Base-by-base conservation (phyloP, 495 filamentous ascomycete genomes). In the Daldinia childiae region DNA sequence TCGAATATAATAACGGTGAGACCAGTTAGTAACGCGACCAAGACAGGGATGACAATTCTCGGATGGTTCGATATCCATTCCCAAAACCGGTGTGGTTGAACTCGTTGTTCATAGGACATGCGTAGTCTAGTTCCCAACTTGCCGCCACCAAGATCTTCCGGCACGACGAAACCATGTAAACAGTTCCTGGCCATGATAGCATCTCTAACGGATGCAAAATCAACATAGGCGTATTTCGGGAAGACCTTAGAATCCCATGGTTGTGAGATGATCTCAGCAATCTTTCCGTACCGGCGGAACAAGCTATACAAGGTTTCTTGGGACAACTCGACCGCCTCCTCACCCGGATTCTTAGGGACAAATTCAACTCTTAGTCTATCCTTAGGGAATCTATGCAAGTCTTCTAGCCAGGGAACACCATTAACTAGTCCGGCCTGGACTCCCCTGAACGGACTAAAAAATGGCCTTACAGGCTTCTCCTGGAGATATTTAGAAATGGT, bases 381-480 rank as follows among this genome's bases (percentile, higher is more conserved):
- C 62, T 89, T 93, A 3, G 95, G 95, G 24, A 92, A 89, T 9
- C 94, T 89, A 70, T 91, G 91, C 3, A 99, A 82, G 79, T 99
- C 95, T 73, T 99, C 95, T 19, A 98, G 83, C 95, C 95, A 99
- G 0, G 95, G 95, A n/a, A 86, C 86, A 11, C 95, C 95, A 17
- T 86, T 79, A 9, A 99, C 96, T 8, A 91, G 80, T 45, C 87
- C 87, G 5, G 88, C 86, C 36, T 85, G 87, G 60, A 95, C 90
- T 21, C 83, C 79, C n/a, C 87, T 84, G 56, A 96, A 90, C 1
- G 94, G 94, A 66, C 90, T 95, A 82, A 93, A 97, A 90, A 93
- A 94, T 30, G 95, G 95, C 67, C 87, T 91, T 54, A 97, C 88
- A 0, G 88, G 89, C n/a, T 90, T 83, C 55, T 93, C 81, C 48